Conservation (phyloP, 768 basidiomycete species). For the Russula lepida region DNA sequence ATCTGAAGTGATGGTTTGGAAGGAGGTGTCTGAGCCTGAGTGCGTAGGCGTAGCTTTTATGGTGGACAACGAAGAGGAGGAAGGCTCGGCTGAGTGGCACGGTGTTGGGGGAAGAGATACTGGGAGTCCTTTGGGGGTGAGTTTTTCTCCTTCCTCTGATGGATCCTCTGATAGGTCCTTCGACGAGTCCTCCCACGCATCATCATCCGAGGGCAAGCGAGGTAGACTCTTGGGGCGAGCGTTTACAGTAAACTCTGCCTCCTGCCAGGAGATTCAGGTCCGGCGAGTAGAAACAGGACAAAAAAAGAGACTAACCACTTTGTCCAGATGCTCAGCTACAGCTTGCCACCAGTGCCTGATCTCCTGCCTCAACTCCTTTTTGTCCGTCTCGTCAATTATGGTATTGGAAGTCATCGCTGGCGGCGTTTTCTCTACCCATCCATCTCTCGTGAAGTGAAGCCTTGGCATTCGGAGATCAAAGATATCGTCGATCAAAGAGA, state of each 20-base stretch:
- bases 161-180: constrained; percentile 31
- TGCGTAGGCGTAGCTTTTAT: constrained; percentile 2
- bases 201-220: constrained; percentile 49
- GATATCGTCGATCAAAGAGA: constrained; percentile 43
- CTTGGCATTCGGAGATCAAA: constrained; percentile 55
- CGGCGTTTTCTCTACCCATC: constrained; percentile 18
- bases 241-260: constrained; percentile 29
- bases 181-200: constrained; percentile 33
- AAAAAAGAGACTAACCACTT: constrained; percentile 36
- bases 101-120: constrained; percentile 23
- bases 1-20: constrained; percentile 17
- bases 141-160: constrained; percentile 21
- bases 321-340: constrained; percentile 50
- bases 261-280: constrained; percentile 29
- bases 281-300: not conserved
- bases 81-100: constrained; percentile 19
- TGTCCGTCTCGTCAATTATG: constrained; percentile 31
- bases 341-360: constrained; percentile 63
- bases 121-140: constrained; percentile 3
- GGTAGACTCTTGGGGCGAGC: constrained; percentile 44
- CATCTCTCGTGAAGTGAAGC: constrained; percentile 42
- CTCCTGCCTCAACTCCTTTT: constrained; percentile 44
- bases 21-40: not conserved
- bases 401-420: not conserved
- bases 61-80: constrained; percentile 4